These are phyloP conservation scores for Ustilago trichophora DNA, from an alignment of 1,284 basidiomycete species.

Conservation along the genomic window DNA sequence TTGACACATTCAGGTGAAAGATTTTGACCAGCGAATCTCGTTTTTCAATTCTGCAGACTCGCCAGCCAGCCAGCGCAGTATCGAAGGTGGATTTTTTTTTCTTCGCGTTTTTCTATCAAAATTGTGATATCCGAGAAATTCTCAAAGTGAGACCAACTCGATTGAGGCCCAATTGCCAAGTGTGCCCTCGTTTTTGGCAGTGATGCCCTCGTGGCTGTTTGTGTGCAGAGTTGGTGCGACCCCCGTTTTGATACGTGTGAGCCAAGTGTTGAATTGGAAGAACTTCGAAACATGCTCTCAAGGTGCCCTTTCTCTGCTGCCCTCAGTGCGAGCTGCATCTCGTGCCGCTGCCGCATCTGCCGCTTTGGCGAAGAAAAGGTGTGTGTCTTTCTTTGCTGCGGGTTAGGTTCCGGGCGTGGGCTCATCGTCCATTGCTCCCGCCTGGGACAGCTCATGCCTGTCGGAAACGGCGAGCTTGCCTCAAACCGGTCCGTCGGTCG, in stretches of 20 bases:
- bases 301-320: not conserved
- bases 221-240: no score
- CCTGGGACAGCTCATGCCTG: conserved; percentile 1
- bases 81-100: no score
- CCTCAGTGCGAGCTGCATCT: not conserved
- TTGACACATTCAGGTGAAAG: no score
- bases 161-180: not conserved
- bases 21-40: no score
- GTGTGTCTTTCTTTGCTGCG: not conserved
- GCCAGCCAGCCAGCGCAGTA: no score
- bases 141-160: conserved; percentile 2
- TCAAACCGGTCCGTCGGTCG: conserved; percentile 1
- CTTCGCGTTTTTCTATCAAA: not conserved
- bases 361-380: no score
- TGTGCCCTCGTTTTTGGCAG: conserved; percentile 10
- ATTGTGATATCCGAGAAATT: not conserved
- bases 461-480: conserved; percentile 1
- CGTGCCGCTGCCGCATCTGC: conserved; percentile 5
- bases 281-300: not conserved
- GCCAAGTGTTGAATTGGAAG: conserved; percentile 12
- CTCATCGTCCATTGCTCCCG: not conserved
- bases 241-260: no score
- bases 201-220: not conserved
- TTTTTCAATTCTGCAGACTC: no score
- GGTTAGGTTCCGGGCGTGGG: conserved; percentile 3